Conservation (phyloP, 257 asterid species). For the Solanum tarijense region DNA sequence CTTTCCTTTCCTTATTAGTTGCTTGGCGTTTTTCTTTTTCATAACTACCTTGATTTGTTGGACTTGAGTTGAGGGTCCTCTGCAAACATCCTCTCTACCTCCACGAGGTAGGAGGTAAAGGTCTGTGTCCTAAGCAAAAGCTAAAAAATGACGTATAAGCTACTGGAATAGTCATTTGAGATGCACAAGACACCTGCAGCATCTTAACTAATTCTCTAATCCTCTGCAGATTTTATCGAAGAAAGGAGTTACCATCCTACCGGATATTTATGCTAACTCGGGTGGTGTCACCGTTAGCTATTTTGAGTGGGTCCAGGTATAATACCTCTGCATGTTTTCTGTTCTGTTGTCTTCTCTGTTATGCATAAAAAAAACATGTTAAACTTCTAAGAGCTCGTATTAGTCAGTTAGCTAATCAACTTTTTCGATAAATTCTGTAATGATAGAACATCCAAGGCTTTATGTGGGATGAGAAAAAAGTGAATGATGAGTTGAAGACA, state of each 20-base stretch:
- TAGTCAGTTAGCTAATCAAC: background rate
- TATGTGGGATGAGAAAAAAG: constrained; percentile 95
- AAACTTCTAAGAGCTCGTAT: background rate
- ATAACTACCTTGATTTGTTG: background rate
- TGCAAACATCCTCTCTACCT: background rate
- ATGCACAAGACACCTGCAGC: background rate
- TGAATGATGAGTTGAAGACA: constrained; percentile 64
- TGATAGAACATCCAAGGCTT: constrained; percentile 80
- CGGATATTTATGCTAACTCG: constrained; percentile 72
- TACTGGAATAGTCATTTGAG: background rate
- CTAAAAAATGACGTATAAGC: background rate
- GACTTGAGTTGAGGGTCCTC: background rate
- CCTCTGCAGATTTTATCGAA: constrained; percentile 48
- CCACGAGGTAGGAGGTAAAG: background rate
- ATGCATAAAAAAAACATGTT: background rate
- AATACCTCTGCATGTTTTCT: background rate
- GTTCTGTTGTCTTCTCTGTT: background rate
- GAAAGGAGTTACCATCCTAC: constrained; percentile 72
- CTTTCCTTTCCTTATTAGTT: background rate
- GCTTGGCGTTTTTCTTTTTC: background rate
- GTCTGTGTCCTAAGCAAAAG: background rate
- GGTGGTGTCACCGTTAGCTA: constrained; percentile 27
- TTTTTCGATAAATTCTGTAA: background rate
- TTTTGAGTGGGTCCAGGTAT: constrained; percentile 94
- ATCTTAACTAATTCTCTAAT: background rate